Evolutionary conservation across 352 stramenopile species (phyloP).

Genomic region (Globisporangium iwayamae): DNA sequence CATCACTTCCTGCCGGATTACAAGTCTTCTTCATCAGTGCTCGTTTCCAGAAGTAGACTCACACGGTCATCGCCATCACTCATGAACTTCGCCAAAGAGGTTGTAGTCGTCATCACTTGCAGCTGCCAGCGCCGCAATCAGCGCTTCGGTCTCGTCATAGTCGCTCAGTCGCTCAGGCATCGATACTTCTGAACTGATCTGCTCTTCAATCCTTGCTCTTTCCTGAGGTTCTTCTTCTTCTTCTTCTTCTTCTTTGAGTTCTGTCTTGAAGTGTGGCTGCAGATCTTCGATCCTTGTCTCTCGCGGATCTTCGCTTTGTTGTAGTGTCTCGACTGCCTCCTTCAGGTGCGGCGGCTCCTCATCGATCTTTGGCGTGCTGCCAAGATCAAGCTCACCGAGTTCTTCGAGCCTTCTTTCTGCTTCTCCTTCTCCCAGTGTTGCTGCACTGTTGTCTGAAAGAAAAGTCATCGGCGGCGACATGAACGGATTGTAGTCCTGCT

Average conservation of each 20-base stretch:
- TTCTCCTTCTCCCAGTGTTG: not conserved
- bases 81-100: conserved; percentile 9
- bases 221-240: not conserved
- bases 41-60: not conserved
- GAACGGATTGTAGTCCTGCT: conserved; percentile 37
- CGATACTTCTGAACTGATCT: not conserved
- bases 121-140: conserved; percentile 12
- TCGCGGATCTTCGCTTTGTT: not conserved
- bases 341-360: not conserved
- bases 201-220: not conserved
- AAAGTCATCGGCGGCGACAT: conserved; percentile 13
- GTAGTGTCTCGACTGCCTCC: not conserved
- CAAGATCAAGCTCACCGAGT: not conserved
- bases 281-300: too few relatives aligned
- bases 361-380: not conserved
- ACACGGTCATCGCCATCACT: not conserved
- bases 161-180: not conserved
- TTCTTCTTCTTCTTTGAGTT: not conserved
- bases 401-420: not conserved
- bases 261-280: not conserved
- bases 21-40: not conserved
- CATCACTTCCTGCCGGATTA: not conserved
- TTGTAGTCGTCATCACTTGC: conserved; percentile 13
- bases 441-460: not conserved
- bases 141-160: conserved; percentile 10